Conservation (phyloP, 768 basidiomycete species). For the Pholiota molesta region DNA sequence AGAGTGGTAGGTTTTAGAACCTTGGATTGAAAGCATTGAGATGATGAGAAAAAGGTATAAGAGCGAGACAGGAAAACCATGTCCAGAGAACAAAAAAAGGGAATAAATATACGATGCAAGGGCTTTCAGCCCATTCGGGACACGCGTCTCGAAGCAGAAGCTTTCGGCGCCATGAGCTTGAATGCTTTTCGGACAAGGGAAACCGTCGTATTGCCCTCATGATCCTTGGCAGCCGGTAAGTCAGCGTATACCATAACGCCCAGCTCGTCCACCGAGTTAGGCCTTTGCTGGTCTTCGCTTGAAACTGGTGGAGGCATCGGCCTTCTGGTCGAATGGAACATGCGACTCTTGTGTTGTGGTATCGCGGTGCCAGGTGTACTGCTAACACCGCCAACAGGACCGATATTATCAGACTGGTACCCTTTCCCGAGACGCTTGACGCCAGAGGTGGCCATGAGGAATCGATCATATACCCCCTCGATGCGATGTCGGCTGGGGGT, state of each 20-base stretch:
- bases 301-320: slow-evolving; percentile 76
- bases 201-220: slow-evolving; percentile 52
- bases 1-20: not conserved
- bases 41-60: slow-evolving; percentile 3
- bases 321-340: slow-evolving; percentile 52
- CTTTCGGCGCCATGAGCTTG: slow-evolving; percentile 76
- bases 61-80: not conserved
- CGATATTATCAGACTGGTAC: slow-evolving; percentile 72
- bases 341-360: slow-evolving; percentile 39
- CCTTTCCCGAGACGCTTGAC: slow-evolving; percentile 82
- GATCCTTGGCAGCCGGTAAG: slow-evolving; percentile 34
- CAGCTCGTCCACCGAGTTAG: slow-evolving; percentile 66
- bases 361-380: slow-evolving; percentile 4
- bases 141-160: slow-evolving; percentile 50
- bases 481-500: slow-evolving; percentile 62
- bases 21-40: not conserved
- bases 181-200: slow-evolving; percentile 71
- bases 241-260: slow-evolving; percentile 50
- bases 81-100: slow-evolving; percentile 7
- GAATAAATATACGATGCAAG: slow-evolving; percentile 3
- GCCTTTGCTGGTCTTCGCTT: slow-evolving; percentile 55
- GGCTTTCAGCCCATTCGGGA: slow-evolving; percentile 41
- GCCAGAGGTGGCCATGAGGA: slow-evolving; percentile 80
- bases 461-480: slow-evolving; percentile 80
- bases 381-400: slow-evolving; percentile 32